A percentile compares a stretch with the other conserved stretches of the same genome.
Evolutionary conservation across 139 green algal species (phyloP).

Genomic region (Chlorella sp.): DNA sequence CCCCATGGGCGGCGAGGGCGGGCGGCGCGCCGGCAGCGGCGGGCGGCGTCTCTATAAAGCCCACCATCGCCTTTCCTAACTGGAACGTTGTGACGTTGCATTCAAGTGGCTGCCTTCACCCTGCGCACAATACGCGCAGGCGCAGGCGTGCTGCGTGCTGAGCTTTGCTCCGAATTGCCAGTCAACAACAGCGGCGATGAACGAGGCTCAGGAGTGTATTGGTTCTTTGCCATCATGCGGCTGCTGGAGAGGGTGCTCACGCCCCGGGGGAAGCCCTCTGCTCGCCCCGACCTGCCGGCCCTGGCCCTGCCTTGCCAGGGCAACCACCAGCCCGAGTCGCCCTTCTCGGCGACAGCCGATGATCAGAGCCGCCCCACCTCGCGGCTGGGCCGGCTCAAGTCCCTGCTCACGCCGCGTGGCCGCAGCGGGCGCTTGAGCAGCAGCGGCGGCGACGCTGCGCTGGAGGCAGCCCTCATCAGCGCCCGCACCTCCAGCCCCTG

Average conservation of each 20-base stretch:
- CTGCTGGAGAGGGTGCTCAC: conserved; percentile 14
- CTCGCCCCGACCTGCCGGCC: not conserved
- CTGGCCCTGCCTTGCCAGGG: not conserved
- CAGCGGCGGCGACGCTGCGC: not conserved
- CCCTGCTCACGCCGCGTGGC: conserved; percentile 6
- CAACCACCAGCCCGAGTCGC: not conserved
- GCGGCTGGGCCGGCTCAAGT: not conserved
- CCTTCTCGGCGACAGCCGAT: not conserved
- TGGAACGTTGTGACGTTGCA: too few species aligned
- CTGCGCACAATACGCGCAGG: too few species aligned
- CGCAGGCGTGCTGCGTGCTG: too few species aligned
- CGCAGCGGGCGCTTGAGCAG: not conserved
- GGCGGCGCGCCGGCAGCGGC: too few species aligned
- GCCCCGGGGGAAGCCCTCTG: not conserved
- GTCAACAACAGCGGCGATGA: too few species aligned
- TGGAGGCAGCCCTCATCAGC: not conserved
- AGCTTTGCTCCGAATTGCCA: too few species aligned
- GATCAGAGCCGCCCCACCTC: not conserved
- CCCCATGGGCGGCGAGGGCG: too few species aligned
- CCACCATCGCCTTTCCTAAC: too few species aligned
- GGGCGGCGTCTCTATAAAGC: too few species aligned
- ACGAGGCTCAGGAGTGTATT: too few species aligned
- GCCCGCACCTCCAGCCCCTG: not conserved
- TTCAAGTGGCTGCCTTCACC: too few species aligned
- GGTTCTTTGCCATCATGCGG: not conserved